These are phyloP conservation scores for Kernera saxatilis DNA, from an alignment of 345 rosid genomes.

Conservation along the genomic window DNA sequence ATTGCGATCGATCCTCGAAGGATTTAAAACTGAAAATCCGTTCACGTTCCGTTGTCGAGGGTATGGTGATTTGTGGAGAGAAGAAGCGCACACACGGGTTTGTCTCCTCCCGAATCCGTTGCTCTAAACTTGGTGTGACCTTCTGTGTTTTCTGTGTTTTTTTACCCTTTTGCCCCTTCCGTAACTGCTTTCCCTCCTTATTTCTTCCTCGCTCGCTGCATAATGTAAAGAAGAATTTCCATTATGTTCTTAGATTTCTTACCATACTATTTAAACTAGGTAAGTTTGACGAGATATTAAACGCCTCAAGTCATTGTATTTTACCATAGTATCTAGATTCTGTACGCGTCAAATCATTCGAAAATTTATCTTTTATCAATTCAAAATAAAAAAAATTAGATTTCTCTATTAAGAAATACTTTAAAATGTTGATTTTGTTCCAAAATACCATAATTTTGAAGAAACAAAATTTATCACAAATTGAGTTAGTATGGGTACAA, in stretches of 20 bases:
- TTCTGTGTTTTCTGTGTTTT: not conserved
- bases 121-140: constrained; percentile 17
- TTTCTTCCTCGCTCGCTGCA: not conserved
- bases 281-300: not conserved
- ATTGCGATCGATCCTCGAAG: not conserved
- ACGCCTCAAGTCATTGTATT: not conserved
- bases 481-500: no score
- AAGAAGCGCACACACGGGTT: constrained; percentile 14
- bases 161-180: constrained; percentile 2
- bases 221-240: not conserved
- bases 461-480: no score
- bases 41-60: constrained; percentile 22
- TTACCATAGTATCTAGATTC: not conserved
- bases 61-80: constrained; percentile 16
- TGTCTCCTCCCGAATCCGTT: constrained; percentile 8
- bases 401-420: no score
- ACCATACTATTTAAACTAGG: not conserved
- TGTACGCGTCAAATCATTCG: not conserved
- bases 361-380: no score
- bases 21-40: not conserved
- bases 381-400: no score
- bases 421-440: not conserved
- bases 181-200: constrained; percentile 6
- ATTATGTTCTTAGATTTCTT: not conserved
- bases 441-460: not conserved